Evolutionary conservation across 116 monocot species (phyloP).

Genomic region (Posidonia oceanica): DNA sequence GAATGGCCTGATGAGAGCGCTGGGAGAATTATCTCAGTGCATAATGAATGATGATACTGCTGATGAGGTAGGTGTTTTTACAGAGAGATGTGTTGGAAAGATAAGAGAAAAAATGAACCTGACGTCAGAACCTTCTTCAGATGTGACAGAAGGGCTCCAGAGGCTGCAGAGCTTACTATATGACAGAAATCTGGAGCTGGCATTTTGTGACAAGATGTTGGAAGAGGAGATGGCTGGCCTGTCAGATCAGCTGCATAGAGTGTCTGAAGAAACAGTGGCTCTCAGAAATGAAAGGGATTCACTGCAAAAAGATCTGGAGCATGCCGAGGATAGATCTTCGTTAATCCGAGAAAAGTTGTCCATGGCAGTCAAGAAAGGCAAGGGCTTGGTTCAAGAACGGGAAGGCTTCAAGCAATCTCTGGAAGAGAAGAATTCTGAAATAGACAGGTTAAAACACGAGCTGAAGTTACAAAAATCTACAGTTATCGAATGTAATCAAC

Average conservation of each 20-base stretch:
- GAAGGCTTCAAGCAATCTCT: slow-evolving; percentile 60
- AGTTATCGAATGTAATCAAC: slow-evolving; percentile 32
- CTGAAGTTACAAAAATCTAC: slow-evolving; percentile 37
- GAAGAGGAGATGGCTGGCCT: slow-evolving; percentile 47
- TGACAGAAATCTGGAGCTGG: slow-evolving; percentile 35
- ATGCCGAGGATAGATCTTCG: slow-evolving; percentile 57
- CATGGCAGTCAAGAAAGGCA: slow-evolving; percentile 96
- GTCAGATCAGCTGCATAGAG: slow-evolving; percentile 30
- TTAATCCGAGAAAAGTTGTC: slow-evolving; percentile 79
- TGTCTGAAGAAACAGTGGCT: slow-evolving; percentile 21
- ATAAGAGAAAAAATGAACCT: slow-evolving; percentile 26
- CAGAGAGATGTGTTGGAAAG: slow-evolving; percentile 30
- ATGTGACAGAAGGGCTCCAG: slow-evolving; percentile 26
- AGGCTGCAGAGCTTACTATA: slow-evolving; percentile 49
- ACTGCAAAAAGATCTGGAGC: slow-evolving; percentile 56
- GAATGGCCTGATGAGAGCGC: slow-evolving; percentile 28
- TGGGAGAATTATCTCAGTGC: slow-evolving; percentile 34
- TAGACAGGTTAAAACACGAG: slow-evolving; percentile 48
- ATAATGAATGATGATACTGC: slow-evolving; percentile 24
- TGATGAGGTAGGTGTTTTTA: slow-evolving; percentile 19
- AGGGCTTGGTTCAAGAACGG: slow-evolving; percentile 85
- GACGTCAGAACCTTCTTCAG: slow-evolving; percentile 9
- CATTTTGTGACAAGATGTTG: slow-evolving; percentile 37
- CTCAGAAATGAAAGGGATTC: slow-evolving; percentile 62
- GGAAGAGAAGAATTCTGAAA: slow-evolving; percentile 72